Evolutionary conservation across 139 green algal species (phyloP).

Genomic region (Chlamydomonas sp.): DNA sequence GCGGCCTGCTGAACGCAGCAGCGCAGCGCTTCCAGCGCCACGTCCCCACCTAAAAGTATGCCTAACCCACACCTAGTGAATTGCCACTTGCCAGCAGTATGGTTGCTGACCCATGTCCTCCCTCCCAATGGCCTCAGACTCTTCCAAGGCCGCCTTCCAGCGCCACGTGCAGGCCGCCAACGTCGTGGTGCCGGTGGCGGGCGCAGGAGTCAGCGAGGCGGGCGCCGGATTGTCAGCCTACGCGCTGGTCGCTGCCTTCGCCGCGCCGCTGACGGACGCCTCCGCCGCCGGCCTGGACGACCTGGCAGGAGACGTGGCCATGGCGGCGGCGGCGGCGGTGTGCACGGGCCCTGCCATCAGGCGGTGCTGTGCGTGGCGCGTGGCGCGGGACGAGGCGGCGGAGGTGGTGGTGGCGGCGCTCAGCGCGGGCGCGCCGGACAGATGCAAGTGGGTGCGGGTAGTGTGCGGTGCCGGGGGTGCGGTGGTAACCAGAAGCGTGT

Average conservation of each 20-base stretch:
- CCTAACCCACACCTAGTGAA: no score
- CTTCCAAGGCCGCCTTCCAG: slow-evolving; percentile 23
- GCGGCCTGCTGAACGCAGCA: no score
- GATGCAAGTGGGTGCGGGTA: slow-evolving; percentile 3
- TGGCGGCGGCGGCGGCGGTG: slow-evolving; percentile 18
- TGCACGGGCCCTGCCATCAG: slow-evolving; percentile 22
- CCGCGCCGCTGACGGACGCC: slow-evolving; percentile 22
- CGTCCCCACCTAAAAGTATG: no score
- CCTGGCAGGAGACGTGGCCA: slow-evolving; percentile 34
- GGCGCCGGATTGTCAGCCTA: slow-evolving; percentile 16
- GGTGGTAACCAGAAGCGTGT: background rate
- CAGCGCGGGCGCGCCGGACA: background rate
- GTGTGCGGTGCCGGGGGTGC: background rate
- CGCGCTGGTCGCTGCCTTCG: slow-evolving; percentile 27
- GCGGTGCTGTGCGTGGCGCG: slow-evolving; percentile 8
- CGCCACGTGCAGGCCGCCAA: slow-evolving; percentile 27
- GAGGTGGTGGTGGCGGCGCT: slow-evolving; percentile 21
- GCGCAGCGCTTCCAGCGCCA: no score
- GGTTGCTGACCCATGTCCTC: no score
- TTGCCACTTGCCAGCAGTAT: no score
- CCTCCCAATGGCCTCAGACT: background rate
- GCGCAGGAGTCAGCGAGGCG: background rate
- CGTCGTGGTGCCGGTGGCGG: slow-evolving; percentile 18
- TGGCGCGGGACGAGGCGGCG: slow-evolving; percentile 13
- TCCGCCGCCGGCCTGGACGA: slow-evolving; percentile 27